Base-by-base conservation (phyloP, 139 green algal species). In the Chlamydomonas asymmetrica region DNA sequence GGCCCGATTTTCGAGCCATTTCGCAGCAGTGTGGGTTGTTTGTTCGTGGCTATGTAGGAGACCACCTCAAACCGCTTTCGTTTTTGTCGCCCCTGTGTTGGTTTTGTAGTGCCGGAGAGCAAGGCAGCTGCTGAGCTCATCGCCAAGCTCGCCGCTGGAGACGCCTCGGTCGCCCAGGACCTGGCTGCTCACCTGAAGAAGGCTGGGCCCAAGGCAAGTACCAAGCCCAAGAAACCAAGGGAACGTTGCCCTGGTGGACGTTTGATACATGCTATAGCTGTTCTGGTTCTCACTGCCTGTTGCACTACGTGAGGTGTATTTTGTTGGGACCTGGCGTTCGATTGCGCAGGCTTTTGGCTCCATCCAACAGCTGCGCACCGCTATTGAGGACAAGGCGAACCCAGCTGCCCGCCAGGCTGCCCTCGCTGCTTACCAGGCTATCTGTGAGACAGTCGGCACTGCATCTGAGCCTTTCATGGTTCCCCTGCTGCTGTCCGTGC, bases 381-480 rank as follows among this genome's bases (percentile, higher is more conserved):
- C 34, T 25, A 77, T 77, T 18, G 71, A 77, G 71, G 71, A 77
- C 43, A 77, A 77, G 71, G 34, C 71, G 22, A 77, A 69, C 23
- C 23, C 71, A 3, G 50, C 13, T 29, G 71, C 71, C 27, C 71
- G 71, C 22, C 38, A 88, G 80, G 83, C 75, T 60, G 85, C 73
- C 25, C 66, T 91, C 38, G 62, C 75, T 32, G 78, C 80, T 4
- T 62, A 88, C 43, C 69, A 74, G 22, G 83, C 80, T 6, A 66
- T 92, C 34, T 74, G 63, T 41, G 69, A 81, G 40, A 57, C 57
- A 9, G 59, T 80, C 32, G 84, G 84, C 72, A 39, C 35, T 4
- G 31, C 78, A 3, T 80, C 82, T 18, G 92, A 95, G 84, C 86
- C 89, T 25, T 92, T 89, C 81, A 75, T 94, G 25, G 71, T 90